Base-by-base conservation (phyloP, 495 filamentous ascomycete species). In the Neurospora africana region DNA sequence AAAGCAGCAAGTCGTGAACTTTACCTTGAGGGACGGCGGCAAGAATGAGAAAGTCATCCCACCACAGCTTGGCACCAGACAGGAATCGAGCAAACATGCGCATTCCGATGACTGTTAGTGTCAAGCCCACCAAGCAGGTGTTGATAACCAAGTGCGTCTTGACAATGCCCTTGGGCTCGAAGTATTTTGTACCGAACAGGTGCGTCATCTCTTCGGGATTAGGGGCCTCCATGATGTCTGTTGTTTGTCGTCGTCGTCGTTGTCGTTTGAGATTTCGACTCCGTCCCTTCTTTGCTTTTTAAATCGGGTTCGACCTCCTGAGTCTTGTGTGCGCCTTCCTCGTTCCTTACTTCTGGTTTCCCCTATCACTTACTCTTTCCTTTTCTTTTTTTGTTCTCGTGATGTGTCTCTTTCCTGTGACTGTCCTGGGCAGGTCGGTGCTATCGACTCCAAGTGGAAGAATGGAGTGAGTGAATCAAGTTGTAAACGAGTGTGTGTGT, bases 21-120 rank as follows among this genome's bases (percentile, higher is more conserved):
- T 38, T 47, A 36, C 74, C 77, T 68, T 74, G 77, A 4, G 77
- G 77, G 39, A 78, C 13, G 30, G 79, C 68, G 33, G 71, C 44
- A 17, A 79, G 35, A 35, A 80, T 77, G n/a, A 81, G 75, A 30
- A 72, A 79, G 72, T 80, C 79, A 74, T 81, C 79, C 76, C 76
- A 79, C 71, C 78, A 77, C n/a, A 80, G 74, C 33, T 70, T 70
- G 21, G 74, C 75, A 10, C 76, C 73, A 19, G 73, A 71, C 17
- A 43, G n/a, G 47, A 73, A 73, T 5, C 77, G 74, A 23, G 74
- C 67, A 36, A 70, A 61, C 4, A 78, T 39, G 30, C 76, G 73
- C n/a, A 75, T 43, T 2, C n/a, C 72, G 19, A 78, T 70, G n/a
- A 73, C 67, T 40, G 21, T 3, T 30, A 78, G 13, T 23, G 71